Conservation (phyloP, 2,329 filamentous ascomycete genomes). For the Trichoderma brevicompactum region DNA sequence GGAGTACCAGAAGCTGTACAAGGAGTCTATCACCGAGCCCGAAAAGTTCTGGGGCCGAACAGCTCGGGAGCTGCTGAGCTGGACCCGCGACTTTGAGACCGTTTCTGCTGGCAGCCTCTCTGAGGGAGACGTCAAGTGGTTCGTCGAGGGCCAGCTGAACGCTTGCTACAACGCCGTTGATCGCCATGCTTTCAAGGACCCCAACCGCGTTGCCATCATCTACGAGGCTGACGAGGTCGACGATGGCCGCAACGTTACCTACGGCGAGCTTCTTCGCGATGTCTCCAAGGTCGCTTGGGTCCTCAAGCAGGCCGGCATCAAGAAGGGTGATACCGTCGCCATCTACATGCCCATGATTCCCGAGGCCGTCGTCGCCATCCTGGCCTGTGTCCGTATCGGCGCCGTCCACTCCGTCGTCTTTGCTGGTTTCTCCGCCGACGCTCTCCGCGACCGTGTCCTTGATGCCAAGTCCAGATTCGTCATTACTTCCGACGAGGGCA, state of each 20-base stretch:
- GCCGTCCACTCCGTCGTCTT: conserved; percentile 98
- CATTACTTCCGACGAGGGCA: conserved; percentile 97
- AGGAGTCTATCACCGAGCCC: conserved; percentile 87
- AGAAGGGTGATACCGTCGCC: conserved; percentile 95
- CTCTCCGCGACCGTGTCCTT: conserved; percentile 89
- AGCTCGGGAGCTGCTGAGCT: conserved; percentile 87
- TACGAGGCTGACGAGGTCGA: conserved; percentile 94
- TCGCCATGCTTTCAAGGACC: conserved; percentile 93
- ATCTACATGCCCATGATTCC: conserved; percentile 99
- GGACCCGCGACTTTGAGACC: conserved; percentile 90
- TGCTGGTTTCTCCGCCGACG: conserved; percentile 95
- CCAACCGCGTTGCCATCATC: conserved; percentile 92
- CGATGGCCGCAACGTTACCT: conserved; percentile 88
- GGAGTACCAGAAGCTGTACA: conserved; percentile 70
- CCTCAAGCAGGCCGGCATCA: conserved; percentile 92
- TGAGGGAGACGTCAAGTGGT: conserved; percentile 90
- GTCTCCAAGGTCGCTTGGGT: conserved; percentile 87
- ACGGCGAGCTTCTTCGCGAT: conserved; percentile 88
- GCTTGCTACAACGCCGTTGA: conserved; percentile 98
- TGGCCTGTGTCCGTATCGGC: conserved; percentile 90
- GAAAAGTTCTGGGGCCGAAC: conserved; percentile 86
- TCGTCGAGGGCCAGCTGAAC: conserved; percentile 89
- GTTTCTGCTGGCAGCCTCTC: conserved; percentile 76
- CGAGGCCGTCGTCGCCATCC: conserved; percentile 86
- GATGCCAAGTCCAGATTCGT: conserved; percentile 91